phyloP scores from a whole-genome alignment of 768 basidiomycete genomes.

The Auricularia heimuer region DNA sequence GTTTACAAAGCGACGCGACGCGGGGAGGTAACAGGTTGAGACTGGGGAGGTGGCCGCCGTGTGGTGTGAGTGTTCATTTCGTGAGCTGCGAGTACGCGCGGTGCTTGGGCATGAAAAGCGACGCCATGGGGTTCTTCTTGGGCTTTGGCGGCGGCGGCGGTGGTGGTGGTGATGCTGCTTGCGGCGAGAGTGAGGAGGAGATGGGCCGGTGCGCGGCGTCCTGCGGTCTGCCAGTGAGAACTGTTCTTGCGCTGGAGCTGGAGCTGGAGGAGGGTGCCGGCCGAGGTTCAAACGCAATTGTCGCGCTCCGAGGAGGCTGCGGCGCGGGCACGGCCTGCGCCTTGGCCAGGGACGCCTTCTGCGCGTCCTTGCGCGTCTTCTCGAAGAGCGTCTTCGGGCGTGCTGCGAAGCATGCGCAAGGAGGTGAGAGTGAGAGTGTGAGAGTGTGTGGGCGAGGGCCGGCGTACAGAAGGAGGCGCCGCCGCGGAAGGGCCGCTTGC shows the following conservation, averaged over 20 bases:
- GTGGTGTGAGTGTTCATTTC: neutral
- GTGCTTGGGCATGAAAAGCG: constrained; percentile 67
- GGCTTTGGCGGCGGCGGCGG: constrained; percentile 22
- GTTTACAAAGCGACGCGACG: no score
- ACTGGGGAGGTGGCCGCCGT: no score
- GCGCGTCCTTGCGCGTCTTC: constrained; percentile 64
- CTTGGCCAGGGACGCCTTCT: constrained; percentile 43
- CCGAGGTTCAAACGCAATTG: constrained; percentile 1
- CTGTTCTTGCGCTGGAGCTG: neutral
- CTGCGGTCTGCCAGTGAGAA: neutral
- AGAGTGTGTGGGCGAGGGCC: neutral
- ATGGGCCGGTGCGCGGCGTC: neutral
- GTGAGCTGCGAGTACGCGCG: constrained; percentile 45
- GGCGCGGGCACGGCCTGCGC: constrained; percentile 21
- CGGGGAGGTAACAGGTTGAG: no score
- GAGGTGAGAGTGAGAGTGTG: constrained; percentile 3
- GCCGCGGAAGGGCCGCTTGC: constrained; percentile 38
- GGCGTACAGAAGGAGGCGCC: neutral
- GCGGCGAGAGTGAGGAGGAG: constrained; percentile 9
- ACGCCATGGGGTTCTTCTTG: constrained; percentile 49
- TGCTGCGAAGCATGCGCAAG: constrained; percentile 26
- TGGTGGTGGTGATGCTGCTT: constrained; percentile 29
- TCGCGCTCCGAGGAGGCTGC: neutral
- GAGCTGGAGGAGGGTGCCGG: neutral
- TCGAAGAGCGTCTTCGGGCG: constrained; percentile 66